Evolutionary conservation across 495 filamentous ascomycete species (phyloP), one percentile per base, ranked within the genome.

Genomic region (Neurospora hispaniola): DNA sequence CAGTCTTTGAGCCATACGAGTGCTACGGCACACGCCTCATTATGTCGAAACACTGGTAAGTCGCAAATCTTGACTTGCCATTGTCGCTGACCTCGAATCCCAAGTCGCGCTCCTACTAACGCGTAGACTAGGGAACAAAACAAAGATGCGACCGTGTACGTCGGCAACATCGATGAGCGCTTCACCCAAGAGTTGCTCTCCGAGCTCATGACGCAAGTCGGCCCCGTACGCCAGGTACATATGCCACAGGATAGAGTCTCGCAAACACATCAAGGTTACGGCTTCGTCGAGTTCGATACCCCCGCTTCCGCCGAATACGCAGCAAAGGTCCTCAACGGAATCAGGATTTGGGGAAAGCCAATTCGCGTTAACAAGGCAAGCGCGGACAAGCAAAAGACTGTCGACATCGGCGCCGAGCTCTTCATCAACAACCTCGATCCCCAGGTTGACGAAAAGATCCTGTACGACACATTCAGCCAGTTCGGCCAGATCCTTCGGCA

Each of bases 271-370:
- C 96, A 98, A 84, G 96, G 96, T 71, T 99, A 97, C 87, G 96
- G 96, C 72, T 99, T 99, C 80, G 95, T 99, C 79, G 96, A 98
- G 80, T 98, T 98, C 80, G 94, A 93, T 77, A 94, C 91, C 73
- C 95, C 98, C 78, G 93, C 94, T 77, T 95, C 98, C 81, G 96
- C 96, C 72, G 96, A 98, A 79, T 99, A 99, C 83, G 96, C 96
- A 11, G 92, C 94, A 71, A 91, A 94, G 77, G 93, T 97, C 71
- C 96, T 98, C 91, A 99, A 99, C 80, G 92, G 94, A 74, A 92
- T 98, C 71, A 90, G 94, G 43, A 83, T 99, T 44, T 97, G 91
- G 81, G 94, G 94, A 69, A 98, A 98, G 82, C 93, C 94, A 3
- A 94, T 99, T 74, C 90, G 96, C 69, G 96, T 98, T 73, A 99